Evolutionary conservation across 139 green algal species (phyloP).

Genomic region (Mesotaenium endlicherianum): DNA sequence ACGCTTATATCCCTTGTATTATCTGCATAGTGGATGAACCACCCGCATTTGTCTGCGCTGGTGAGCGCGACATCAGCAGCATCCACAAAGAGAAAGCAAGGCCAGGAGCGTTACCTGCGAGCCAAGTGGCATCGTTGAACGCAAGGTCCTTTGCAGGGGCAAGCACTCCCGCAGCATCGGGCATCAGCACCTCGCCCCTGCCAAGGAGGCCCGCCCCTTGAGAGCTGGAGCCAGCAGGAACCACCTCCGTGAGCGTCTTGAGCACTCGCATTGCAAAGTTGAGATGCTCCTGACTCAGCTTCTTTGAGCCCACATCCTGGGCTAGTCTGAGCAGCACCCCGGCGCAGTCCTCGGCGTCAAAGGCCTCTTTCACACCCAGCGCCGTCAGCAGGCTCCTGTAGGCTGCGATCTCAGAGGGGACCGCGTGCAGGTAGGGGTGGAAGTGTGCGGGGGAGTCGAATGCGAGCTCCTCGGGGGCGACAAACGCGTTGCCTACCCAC

Average conservation of each 20-base stretch:
- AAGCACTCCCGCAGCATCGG: slow-evolving; percentile 58
- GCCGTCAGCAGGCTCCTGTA: slow-evolving; percentile 22
- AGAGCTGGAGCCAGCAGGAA: background rate
- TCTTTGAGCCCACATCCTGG: background rate
- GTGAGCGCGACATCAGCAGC: too few species aligned
- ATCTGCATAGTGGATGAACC: too few species aligned
- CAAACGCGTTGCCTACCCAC: slow-evolving; percentile 58
- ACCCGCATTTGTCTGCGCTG: too few species aligned
- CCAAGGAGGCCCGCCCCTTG: too few species aligned
- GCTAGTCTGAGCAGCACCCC: slow-evolving; percentile 19
- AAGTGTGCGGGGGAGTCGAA: slow-evolving; percentile 49
- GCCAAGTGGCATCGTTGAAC: slow-evolving; percentile 72
- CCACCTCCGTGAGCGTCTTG: slow-evolving; percentile 31
- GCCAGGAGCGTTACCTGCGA: too few species aligned
- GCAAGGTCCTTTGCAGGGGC: slow-evolving; percentile 45
- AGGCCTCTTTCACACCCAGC: slow-evolving; percentile 37
- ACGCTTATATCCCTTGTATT: too few species aligned
- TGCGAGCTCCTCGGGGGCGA: slow-evolving; percentile 7
- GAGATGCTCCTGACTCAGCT: slow-evolving; percentile 27
- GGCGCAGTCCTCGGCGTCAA: slow-evolving; percentile 21
- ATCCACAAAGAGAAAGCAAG: too few species aligned
- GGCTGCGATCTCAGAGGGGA: slow-evolving; percentile 45
- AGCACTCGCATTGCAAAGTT: slow-evolving; percentile 12
- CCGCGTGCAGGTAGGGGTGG: slow-evolving; percentile 56
- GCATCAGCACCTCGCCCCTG: slow-evolving; percentile 44